These are phyloP conservation scores for Pontederia paniculata DNA, from an alignment of 176 grass and related monocot species.

Conservation along the genomic window DNA sequence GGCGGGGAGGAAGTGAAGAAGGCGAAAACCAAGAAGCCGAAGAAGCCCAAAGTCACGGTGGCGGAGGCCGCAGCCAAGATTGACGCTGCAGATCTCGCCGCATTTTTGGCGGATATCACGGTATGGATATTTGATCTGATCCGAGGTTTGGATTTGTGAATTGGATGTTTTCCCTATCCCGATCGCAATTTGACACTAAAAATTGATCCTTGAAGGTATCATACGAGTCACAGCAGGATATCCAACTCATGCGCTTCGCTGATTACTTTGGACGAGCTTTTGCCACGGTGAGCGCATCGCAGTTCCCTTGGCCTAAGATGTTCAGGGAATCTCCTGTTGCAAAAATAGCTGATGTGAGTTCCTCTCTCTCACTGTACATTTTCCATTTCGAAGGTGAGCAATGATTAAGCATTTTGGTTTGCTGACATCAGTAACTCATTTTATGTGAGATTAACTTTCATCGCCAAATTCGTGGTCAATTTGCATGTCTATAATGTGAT, in stretches of 20 bases:
- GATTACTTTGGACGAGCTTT: conserved; percentile 86
- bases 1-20: conserved; percentile 36
- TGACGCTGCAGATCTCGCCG: conserved; percentile 52
- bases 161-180: conserved; percentile 9
- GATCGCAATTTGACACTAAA: too few relatives aligned
- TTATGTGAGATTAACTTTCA: too few relatives aligned
- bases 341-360: conserved; percentile 76
- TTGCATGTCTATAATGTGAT: too few relatives aligned
- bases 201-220: conserved; percentile 29
- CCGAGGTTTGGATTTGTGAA: conserved; percentile 1
- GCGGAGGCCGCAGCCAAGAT: conserved; percentile 58
- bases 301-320: conserved; percentile 88
- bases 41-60: conserved; percentile 77
- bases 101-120: conserved; percentile 69
- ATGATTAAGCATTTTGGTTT: too few relatives aligned
- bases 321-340: conserved; percentile 77
- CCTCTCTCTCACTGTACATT: neutral
- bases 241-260: conserved; percentile 95
- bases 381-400: too few relatives aligned
- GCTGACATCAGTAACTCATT: too few relatives aligned
- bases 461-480: too few relatives aligned
- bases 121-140: conserved; percentile 32
- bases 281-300: conserved; percentile 37
- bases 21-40: conserved; percentile 59
- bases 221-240: conserved; percentile 72